Evolutionary conservation across 371 early-diverging fungal species (phyloP), one percentile per base, ranked within the genome.

Genomic region (Mortierella sp.): DNA sequence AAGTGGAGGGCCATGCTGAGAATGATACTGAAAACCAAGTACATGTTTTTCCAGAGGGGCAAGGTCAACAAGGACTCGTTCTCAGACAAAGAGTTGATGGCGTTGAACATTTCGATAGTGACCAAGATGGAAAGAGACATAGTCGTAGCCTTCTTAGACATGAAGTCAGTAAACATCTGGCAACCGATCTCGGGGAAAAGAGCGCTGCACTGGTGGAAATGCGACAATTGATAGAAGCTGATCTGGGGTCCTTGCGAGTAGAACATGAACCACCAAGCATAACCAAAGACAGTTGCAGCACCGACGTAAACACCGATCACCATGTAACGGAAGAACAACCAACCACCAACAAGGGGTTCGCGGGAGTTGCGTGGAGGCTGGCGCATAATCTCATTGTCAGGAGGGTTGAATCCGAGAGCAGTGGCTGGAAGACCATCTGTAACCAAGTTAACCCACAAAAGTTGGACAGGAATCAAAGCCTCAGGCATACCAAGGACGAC

Each of bases 351-450:
- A 48, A 98, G 89, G 10, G 97, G 95, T 82, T 97, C 98, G 41
- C 88, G 88, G 19, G 91, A 85, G 63, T 89, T 92, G 68, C 98
- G 92, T 59, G 99, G 99, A 58, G 96, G 94, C 63, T 88, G 91
- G 21, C 91, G 89, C 99, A 99, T 99, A 59, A 97, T 97, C 76
- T 94, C 95, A 45, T 96, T 87, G 71, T 97, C 97, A 19, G 97
- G 93, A 15, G 98, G 98, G 84, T 99, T 98, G 85, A 99, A 97
- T 38, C 98, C 98, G 59, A 99, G 92, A 13, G 99, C 97, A 2
- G 97, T 94, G 36, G 99, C 99, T 36, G 99, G 99, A 65, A 98
- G 88, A 15, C 98, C 98, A 85, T 99, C 99, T 63, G 98, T 99
- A 19, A 99, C 97, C 79, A 99, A 84, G 82, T 99, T 99, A 59